These are phyloP conservation scores for Penicillium pancosmium DNA, from an alignment of 495 filamentous ascomycete genomes.

Conservation along the genomic window DNA sequence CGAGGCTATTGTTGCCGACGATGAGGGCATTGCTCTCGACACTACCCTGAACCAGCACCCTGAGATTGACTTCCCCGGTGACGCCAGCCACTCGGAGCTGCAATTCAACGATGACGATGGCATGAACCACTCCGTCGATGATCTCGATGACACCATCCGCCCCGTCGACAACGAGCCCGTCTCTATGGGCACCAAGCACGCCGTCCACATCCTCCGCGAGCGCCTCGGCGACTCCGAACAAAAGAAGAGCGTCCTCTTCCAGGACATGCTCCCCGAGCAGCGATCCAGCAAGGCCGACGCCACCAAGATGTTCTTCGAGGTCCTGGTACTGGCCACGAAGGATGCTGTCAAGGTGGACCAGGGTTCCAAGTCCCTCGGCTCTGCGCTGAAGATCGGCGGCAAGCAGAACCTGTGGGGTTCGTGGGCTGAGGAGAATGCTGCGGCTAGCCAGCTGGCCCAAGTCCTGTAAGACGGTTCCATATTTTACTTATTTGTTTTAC, in stretches of 20 bases:
- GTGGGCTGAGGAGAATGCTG: slow-evolving; percentile 87
- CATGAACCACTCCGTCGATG: slow-evolving; percentile 43
- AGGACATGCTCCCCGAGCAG: slow-evolving; percentile 82
- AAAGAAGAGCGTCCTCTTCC: slow-evolving; percentile 84
- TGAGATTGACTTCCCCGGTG: slow-evolving; percentile 66
- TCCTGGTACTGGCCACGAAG: slow-evolving; percentile 93
- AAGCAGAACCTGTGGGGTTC: slow-evolving; percentile 93
- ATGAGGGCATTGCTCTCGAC: slow-evolving; percentile 55
- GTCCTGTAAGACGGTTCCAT: slow-evolving; percentile 22
- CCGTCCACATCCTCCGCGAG: slow-evolving; percentile 91
- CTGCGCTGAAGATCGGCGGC: slow-evolving; percentile 74
- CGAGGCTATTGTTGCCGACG: slow-evolving; percentile 51
- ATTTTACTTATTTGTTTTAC: neutral
- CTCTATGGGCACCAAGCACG: slow-evolving; percentile 88
- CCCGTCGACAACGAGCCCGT: slow-evolving; percentile 81
- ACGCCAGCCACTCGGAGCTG: slow-evolving; percentile 51
- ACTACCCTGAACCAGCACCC: slow-evolving; percentile 50
- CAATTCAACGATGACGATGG: slow-evolving; percentile 58
- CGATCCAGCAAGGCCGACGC: slow-evolving; percentile 82
- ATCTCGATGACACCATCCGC: slow-evolving; percentile 80
- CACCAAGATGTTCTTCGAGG: slow-evolving; percentile 99
- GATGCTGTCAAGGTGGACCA: slow-evolving; percentile 98
- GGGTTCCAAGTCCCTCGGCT: slow-evolving; percentile 69
- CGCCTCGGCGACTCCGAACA: slow-evolving; percentile 73
- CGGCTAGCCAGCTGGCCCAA: slow-evolving; percentile 41